A percentile compares a stretch with the other conserved stretches of the same genome.
These are phyloP conservation scores for Albugo laibachii DNA, from an alignment of 352 stramenopile genomes.

Conservation along the genomic window DNA sequence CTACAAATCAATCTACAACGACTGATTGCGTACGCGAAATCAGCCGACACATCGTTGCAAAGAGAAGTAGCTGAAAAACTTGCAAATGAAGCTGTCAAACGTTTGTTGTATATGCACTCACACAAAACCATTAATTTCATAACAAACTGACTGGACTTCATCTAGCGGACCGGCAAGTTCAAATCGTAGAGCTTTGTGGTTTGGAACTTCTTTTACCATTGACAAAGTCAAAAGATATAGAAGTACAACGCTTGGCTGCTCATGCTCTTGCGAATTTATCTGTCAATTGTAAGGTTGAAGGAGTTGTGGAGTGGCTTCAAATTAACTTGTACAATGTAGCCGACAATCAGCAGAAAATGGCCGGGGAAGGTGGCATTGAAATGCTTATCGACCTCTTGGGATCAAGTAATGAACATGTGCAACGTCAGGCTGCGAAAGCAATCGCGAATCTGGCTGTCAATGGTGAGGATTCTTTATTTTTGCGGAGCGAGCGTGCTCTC, in stretches of 20 bases:
- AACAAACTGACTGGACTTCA: neutral
- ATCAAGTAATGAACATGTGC: constrained; percentile 72
- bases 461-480: constrained; percentile 9
- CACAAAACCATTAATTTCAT: neutral
- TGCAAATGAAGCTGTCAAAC: constrained; percentile 88
- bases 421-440: constrained; percentile 86
- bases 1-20: constrained; percentile 81
- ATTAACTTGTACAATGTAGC: constrained; percentile 16
- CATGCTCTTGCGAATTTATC: constrained; percentile 89
- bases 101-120: constrained; percentile 14
- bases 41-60: constrained; percentile 74
- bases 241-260: constrained; percentile 85
- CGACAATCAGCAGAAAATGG: constrained; percentile 88
- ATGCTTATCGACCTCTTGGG: constrained; percentile 85
- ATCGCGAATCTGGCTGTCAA: constrained; percentile 88
- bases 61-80: constrained; percentile 87
- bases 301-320: neutral
- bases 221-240: constrained; percentile 80
- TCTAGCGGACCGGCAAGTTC: constrained; percentile 79
- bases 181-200: constrained; percentile 88
- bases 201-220: constrained; percentile 85
- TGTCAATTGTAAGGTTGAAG: constrained; percentile 59
- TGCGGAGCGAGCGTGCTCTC: neutral
- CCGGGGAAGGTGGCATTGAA: constrained; percentile 83
- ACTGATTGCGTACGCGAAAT: constrained; percentile 85